Conservation (phyloP, 2,329 filamentous ascomycete genomes). For the Tolypocladium pustulatum region DNA sequence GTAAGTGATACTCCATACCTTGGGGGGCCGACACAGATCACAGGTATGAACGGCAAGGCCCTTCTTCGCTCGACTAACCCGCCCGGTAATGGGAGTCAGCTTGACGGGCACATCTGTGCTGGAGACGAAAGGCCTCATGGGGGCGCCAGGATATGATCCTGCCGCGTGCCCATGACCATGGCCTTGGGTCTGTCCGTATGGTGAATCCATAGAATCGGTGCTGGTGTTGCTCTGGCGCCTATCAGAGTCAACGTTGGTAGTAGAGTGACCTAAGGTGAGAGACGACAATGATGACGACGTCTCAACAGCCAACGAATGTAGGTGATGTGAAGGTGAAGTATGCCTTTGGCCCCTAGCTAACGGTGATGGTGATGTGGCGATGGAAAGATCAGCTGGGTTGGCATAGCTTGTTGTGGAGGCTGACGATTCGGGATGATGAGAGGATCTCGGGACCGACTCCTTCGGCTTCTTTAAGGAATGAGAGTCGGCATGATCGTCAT, state of each 20-base stretch:
- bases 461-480: constrained; percentile 35
- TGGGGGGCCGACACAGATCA: constrained; percentile 38
- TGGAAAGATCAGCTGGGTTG: constrained; percentile 21
- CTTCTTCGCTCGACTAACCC: constrained; percentile 48
- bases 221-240: constrained; percentile 35
- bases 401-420: constrained; percentile 27
- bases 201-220: constrained; percentile 38
- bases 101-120: constrained; percentile 32
- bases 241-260: constrained; percentile 8
- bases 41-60: constrained; percentile 47
- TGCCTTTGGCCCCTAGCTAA: constrained; percentile 23
- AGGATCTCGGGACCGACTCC: constrained; percentile 24
- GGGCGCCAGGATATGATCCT: constrained; percentile 14
- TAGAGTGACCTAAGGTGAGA: constrained; percentile 16
- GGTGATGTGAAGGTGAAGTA: constrained; percentile 19
- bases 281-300: constrained; percentile 13
- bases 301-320: constrained; percentile 13
- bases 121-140: constrained; percentile 30
- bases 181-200: constrained; percentile 14
- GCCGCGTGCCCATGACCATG: constrained; percentile 9
- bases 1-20: constrained; percentile 25
- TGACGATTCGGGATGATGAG: constrained; percentile 20
- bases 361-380: constrained; percentile 19
- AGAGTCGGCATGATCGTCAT: constrained; percentile 34
- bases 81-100: constrained; percentile 45